Conservation (phyloP, 257 asterid genomes). For the Nicotiana tomentosiformis region DNA sequence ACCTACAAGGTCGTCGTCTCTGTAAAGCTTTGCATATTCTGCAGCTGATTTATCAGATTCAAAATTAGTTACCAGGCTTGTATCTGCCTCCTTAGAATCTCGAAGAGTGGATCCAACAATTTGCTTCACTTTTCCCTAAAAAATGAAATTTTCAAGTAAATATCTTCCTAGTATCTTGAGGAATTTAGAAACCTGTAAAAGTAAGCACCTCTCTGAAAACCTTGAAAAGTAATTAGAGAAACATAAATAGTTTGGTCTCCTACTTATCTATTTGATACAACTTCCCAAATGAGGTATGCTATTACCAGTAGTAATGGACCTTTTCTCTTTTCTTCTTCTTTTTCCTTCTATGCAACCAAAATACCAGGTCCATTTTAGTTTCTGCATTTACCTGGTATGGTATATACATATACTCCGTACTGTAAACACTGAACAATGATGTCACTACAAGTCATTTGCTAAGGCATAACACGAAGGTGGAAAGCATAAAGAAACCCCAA, state of each 20-base stretch:
- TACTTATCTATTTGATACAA: not conserved
- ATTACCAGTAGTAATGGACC: not conserved
- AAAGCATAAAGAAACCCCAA: not conserved
- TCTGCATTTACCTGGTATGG: not conserved
- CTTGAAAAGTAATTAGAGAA: not conserved
- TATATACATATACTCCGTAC: not conserved
- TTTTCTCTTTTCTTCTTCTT: not conserved
- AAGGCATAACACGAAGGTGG: not conserved
- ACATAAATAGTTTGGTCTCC: not conserved
- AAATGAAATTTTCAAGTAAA: not conserved
- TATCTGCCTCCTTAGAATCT: slow-evolving; percentile 62
- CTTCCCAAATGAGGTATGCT: not conserved
- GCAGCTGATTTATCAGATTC: slow-evolving; percentile 92
- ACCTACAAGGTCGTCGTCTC: slow-evolving; percentile 70
- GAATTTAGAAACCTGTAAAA: not conserved
- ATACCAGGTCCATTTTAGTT: not conserved
- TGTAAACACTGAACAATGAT: not conserved
- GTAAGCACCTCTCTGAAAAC: not conserved
- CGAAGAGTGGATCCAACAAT: slow-evolving; percentile 96
- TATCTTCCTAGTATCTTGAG: not conserved
- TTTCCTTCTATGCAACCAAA: not conserved
- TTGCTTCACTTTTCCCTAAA: slow-evolving; percentile 97
- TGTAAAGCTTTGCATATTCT: slow-evolving; percentile 80
- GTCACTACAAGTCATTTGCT: not conserved
- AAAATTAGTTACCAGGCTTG: slow-evolving; percentile 74